These are phyloP conservation scores for Pythium pectinolyticum DNA, from an alignment of 352 stramenopile genomes.

Conservation along the genomic window DNA sequence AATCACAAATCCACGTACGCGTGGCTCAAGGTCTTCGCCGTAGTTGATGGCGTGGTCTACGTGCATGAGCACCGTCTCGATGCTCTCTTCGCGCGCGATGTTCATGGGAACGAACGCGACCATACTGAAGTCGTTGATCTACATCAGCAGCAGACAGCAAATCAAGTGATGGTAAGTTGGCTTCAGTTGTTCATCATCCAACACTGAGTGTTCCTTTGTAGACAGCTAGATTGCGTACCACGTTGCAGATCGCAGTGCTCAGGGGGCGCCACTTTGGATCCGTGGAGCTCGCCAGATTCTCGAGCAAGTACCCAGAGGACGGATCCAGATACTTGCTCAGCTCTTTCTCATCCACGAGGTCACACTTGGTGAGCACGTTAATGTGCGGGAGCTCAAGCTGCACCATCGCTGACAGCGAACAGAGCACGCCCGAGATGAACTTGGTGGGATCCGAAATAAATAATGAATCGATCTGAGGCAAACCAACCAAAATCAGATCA, in stretches of 20 bases:
- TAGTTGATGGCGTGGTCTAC: constrained; percentile 97
- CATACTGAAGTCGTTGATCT: constrained; percentile 97
- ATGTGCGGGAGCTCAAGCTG: constrained; percentile 97
- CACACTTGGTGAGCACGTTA: constrained; percentile 92
- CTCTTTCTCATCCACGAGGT: constrained; percentile 89
- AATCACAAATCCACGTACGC: constrained; percentile 32
- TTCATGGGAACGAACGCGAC: constrained; percentile 98
- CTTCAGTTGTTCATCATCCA: too few species aligned
- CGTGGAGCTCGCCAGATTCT: constrained; percentile 78
- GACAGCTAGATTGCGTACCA: constrained; percentile 45
- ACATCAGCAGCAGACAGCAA: constrained; percentile 7
- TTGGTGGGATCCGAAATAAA: constrained; percentile 96
- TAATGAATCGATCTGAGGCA: constrained; percentile 87
- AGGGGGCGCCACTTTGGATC: constrained; percentile 84
- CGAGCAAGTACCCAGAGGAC: constrained; percentile 79
- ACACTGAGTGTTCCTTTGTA: too few species aligned
- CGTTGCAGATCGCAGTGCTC: constrained; percentile 83
- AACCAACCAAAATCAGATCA: background rate
- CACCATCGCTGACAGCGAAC: constrained; percentile 97
- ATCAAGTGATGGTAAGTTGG: too few species aligned
- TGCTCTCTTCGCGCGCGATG: constrained; percentile 95
- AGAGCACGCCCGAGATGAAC: constrained; percentile 97
- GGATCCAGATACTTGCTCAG: constrained; percentile 86
- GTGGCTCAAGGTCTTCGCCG: constrained; percentile 94
- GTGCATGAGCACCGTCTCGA: constrained; percentile 94